Conservation (phyloP, 331 rosid species). For the Malus hybrid region DNA sequence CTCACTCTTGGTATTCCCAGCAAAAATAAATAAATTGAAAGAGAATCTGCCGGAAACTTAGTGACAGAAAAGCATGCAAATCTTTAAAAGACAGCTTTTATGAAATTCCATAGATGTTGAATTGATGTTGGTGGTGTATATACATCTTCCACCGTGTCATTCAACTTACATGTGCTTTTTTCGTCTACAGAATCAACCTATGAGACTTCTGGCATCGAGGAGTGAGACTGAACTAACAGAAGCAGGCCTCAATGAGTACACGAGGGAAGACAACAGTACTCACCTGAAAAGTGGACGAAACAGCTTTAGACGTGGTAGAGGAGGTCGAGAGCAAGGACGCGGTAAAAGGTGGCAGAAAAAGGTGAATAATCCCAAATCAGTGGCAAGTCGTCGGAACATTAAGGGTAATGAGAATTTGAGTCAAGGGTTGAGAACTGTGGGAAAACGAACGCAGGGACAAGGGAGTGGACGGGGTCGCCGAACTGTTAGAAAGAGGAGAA, state of each 20-base stretch:
- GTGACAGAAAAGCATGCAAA: neutral
- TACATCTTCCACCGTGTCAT: neutral
- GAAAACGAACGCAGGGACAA: constrained; percentile 44
- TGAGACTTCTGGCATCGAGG: constrained; percentile 45
- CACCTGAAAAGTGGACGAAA: constrained; percentile 43
- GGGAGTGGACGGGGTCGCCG: constrained; percentile 86
- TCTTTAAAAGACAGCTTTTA: neutral
- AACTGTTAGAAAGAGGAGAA: constrained; percentile 75
- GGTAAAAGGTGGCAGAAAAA: constrained; percentile 53
- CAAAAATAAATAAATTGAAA: too few relatives aligned
- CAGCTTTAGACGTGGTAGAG: constrained; percentile 64
- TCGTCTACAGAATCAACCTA: constrained; percentile 51
- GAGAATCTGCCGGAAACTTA: neutral
- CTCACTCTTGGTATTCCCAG: too few relatives aligned
- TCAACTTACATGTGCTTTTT: constrained; percentile 5
- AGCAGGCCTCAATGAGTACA: constrained; percentile 27
- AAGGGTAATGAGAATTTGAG: constrained; percentile 36
- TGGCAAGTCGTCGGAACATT: constrained; percentile 27
- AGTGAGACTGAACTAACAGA: constrained; percentile 43
- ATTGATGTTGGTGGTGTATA: neutral
- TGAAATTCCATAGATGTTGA: neutral
- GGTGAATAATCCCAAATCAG: constrained; percentile 36
- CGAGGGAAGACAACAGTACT: constrained; percentile 35
- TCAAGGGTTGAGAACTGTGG: constrained; percentile 51
- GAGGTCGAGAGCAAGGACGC: constrained; percentile 61